Percentiles rank a stretch among this genome's conserved stretches.
Evolutionary conservation across 345 rosid genomes (phyloP).

Genomic region (Eucalyptus tenuipes): DNA sequence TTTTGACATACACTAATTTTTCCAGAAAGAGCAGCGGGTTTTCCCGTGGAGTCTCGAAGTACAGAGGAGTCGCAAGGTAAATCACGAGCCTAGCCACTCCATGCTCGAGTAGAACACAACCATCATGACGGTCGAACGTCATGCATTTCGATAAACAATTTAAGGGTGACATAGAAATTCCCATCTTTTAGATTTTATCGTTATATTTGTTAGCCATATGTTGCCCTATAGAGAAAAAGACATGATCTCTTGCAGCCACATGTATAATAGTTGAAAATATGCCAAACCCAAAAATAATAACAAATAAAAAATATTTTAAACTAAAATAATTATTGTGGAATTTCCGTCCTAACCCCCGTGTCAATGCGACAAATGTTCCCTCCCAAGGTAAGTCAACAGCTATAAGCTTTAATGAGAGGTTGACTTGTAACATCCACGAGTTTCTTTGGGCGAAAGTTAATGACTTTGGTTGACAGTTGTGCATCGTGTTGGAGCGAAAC

Average conservation of each 20-base stretch:
- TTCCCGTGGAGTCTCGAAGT: slow-evolving; percentile 92
- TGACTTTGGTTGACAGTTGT: neutral
- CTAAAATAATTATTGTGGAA: neutral
- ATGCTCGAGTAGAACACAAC: neutral
- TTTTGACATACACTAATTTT: neutral
- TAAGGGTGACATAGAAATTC: neutral
- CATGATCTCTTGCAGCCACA: neutral
- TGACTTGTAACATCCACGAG: neutral
- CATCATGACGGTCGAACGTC: neutral
- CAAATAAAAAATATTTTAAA: neutral
- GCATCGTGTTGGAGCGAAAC: neutral
- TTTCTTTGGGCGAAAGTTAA: neutral
- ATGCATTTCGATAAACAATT: neutral
- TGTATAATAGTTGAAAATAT: neutral
- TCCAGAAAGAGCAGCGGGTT: slow-evolving; percentile 93
- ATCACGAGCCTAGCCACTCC: no score
- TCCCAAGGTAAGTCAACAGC: neutral
- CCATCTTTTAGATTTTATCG: neutral
- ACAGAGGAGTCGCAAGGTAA: slow-evolving; percentile 95
- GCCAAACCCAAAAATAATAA: neutral
- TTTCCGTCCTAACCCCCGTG: neutral
- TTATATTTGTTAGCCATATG: neutral
- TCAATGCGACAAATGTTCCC: neutral
- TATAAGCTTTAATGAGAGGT: neutral
- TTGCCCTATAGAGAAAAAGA: neutral